These are phyloP conservation scores for Stemphylium beticola DNA, from an alignment of 2,329 filamentous ascomycete species.

Conservation along the genomic window DNA sequence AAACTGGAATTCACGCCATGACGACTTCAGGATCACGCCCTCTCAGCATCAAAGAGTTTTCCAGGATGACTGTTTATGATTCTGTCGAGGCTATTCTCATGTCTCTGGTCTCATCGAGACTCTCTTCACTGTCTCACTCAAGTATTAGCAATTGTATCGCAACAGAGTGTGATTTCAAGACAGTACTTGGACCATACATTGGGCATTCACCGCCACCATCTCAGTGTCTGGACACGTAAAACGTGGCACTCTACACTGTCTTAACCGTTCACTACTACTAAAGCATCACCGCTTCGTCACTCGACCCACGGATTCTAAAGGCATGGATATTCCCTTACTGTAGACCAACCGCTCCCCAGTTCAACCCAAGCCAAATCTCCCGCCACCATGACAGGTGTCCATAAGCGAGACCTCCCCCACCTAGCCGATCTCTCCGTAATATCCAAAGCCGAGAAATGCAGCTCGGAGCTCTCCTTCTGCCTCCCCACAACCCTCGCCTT, in stretches of 20 bases:
- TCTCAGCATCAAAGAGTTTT: not conserved
- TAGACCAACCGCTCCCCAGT: not conserved
- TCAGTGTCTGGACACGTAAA: too few relatives aligned
- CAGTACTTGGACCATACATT: too few relatives aligned
- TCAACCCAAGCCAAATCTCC: not conserved
- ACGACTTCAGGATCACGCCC: not conserved
- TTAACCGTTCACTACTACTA: too few relatives aligned
- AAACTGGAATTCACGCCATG: not conserved
- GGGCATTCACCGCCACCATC: too few relatives aligned
- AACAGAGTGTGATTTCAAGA: too few relatives aligned
- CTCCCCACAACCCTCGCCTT: slow-evolving; percentile 24
- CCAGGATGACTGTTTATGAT: too few relatives aligned
- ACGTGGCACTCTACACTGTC: too few relatives aligned
- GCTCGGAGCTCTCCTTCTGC: slow-evolving; percentile 21
- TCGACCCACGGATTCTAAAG: too few relatives aligned
- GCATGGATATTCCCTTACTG: not conserved
- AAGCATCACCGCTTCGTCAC: too few relatives aligned
- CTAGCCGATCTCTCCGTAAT: not conserved
- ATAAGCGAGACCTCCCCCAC: slow-evolving; percentile 5
- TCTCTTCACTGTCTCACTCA: too few relatives aligned
- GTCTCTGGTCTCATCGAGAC: not conserved
- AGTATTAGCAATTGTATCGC: too few relatives aligned
- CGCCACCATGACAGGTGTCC: not conserved
- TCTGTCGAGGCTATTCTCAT: not conserved
- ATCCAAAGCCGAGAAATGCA: slow-evolving; percentile 1